Base-by-base conservation (phyloP, 768 basidiomycete genomes). In the Termitomyces sp. region DNA sequence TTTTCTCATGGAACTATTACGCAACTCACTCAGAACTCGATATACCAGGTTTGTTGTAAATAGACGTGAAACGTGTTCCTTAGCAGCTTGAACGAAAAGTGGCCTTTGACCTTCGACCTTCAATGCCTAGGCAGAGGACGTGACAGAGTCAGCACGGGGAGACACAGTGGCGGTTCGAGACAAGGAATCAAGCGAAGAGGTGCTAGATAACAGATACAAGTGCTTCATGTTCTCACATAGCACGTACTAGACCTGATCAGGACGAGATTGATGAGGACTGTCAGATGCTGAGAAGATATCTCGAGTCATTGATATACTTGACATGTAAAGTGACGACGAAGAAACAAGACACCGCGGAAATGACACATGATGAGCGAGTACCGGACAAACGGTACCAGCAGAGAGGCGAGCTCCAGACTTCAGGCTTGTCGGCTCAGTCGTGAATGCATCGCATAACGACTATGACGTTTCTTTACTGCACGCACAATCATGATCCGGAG, bases 11-110 rank as follows among this genome's bases (percentile, higher is more conserved):
- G 16, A 50, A 23, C 33, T 23, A 14, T 9, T 0, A n/a, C 30
- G 7, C 16, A 32, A 54, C 38, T 54, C 30, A 54, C 52, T 54
- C 40, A 30, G 14, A 41, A 20, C 16, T n/a, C 18, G 28, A 30
- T 18, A 13, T 12, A 30, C 8, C 13, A n/a, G 26, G 4, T 12
- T n/a, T 6, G 26, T 40, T 36, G 1, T 30, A 2, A 18, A 35
- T 20, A 10, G 18, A n/a, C 32, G n/a, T 43, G 18, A 16, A 53
- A 13, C 14, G 16, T 36, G 5, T 9, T 48, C 8, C 28, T 28
- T 38, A 33, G 50, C 50, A 46, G 20, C 64, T 65, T 64, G 66
- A 68, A 70, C 68, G 70, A 72, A 73, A 70, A 61, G 73, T 73
- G 23, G 23, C 23, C 23, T 23, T 23, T 23, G 23, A 23, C 23